A percentile compares a stretch with the other conserved stretches of the same genome.
These are phyloP conservation scores for Stromatinia cepivora DNA, from an alignment of 2,329 filamentous ascomycete genomes.

Conservation along the genomic window DNA sequence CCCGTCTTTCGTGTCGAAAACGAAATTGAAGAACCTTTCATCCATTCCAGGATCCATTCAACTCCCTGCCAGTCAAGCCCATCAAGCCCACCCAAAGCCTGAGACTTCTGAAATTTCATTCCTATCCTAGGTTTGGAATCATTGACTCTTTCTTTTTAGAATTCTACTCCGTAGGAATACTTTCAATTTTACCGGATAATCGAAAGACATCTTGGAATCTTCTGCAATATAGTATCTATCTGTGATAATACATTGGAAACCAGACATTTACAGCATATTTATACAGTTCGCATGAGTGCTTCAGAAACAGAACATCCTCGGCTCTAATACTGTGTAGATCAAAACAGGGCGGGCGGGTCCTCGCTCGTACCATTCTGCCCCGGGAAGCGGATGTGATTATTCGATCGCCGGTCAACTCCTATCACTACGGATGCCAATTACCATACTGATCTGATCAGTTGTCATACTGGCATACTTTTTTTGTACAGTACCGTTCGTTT, in stretches of 20 bases:
- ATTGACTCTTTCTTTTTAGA: conserved; percentile 3
- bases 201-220: background rate
- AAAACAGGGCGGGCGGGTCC: conserved; percentile 21
- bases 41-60: conserved; percentile 3
- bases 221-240: conserved; percentile 1
- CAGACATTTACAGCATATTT: background rate
- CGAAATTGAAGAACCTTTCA: conserved; percentile 10
- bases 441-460: background rate
- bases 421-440: conserved; percentile 8
- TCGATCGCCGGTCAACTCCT: conserved; percentile 18
- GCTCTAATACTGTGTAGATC: conserved; percentile 19
- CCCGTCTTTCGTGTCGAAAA: conserved; percentile 11
- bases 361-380: conserved; percentile 22
- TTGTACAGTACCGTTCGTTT: conserved; percentile 2
- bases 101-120: background rate
- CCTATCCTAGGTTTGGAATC: conserved; percentile 4
- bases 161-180: background rate
- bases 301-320: conserved; percentile 17
- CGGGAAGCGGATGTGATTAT: conserved; percentile 18
- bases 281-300: conserved; percentile 14
- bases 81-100: background rate
- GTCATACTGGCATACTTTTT: conserved; percentile 11
- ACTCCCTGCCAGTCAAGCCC: background rate
- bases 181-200: background rate
- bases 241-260: background rate